Base-by-base conservation (phyloP, 139 green algal species). In the Pseudopediastrum boryanum region DNA sequence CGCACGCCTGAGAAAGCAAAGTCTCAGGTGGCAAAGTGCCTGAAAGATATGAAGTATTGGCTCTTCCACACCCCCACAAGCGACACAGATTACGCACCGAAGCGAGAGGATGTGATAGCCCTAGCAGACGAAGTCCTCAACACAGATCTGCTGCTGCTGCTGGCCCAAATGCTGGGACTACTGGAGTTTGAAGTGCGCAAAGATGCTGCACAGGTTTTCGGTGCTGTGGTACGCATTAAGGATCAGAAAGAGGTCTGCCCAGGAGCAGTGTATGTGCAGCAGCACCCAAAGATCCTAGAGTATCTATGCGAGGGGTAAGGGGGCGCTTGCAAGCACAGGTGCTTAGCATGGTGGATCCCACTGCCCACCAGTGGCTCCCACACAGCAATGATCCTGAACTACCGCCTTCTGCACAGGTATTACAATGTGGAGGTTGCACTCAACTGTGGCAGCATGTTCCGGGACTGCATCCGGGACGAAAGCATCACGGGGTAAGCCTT, bases 141-240 rank as follows among this genome's bases (percentile, higher is more conserved):
- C n/a, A 84, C 73, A 2, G 85, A 90, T 13, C 70, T 96, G 42
- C 82, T 93, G 10, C 75, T 82, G 5, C 39, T 90, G 52, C 75
- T 97, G 71, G 88, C 92, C 4, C 70, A 86, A 21, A 85, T 87
- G 52, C 64, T 98, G n/a, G 63, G 27, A 2, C 71, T 85, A 39
- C 85, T 98, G 27, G 94, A 96, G 31, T 98, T 98, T 82, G 94
- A 98, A 85, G 68, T 87, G 12, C 83, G 93, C 31, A 97, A 97
- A 73, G 94, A 97, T 70, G 90, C 88, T 35, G 91, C 88, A 3
- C 73, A 85, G 61, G 87, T 97, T 5, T 93, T 94, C 65, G 88
- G 91, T 5, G 85, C 84, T 0, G 71, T 96, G 3, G 79, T 98
- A 23, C 89, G 92, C 39, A 89, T 97, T 25, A 82, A 74, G 36